phyloP scores from a whole-genome alignment of 2,329 filamentous ascomycete species.

The Penicillium sp. region DNA sequence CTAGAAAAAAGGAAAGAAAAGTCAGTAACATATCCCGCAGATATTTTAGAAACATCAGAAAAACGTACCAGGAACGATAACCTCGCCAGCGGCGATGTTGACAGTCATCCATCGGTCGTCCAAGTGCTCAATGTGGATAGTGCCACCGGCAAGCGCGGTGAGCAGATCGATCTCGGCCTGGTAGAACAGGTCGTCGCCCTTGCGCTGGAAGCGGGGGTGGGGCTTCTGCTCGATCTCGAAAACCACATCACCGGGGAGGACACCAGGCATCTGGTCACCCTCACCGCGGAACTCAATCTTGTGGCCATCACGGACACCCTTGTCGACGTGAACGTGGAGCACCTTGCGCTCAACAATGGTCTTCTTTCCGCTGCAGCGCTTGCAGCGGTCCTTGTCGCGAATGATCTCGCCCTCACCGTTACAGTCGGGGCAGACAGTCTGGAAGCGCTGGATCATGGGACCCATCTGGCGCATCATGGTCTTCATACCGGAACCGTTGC shows the following conservation, averaged over 20 bases:
- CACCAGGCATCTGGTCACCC: conserved; percentile 91
- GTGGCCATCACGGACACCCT: conserved; percentile 87
- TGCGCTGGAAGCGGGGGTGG: conserved; percentile 91
- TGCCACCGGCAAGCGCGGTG: conserved; percentile 88
- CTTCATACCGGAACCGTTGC: conserved; percentile 96
- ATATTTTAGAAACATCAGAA: conserved; percentile 1
- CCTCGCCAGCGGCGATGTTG: conserved; percentile 89
- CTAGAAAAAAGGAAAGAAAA: conserved; percentile 47
- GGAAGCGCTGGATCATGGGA: conserved; percentile 99
- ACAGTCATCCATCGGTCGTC: conserved; percentile 96
- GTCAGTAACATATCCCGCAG: neutral
- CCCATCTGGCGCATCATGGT: conserved; percentile 99
- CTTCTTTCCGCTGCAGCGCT: conserved; percentile 96
- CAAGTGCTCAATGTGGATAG: conserved; percentile 90
- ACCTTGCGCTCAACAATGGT: conserved; percentile 97
- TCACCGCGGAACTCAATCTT: conserved; percentile 97
- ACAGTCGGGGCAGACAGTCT: conserved; percentile 97
- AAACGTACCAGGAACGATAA: conserved; percentile 81
- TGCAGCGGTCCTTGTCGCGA: conserved; percentile 96
- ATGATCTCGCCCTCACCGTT: conserved; percentile 97
- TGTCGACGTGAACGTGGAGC: conserved; percentile 95
- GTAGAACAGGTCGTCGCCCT: conserved; percentile 94
- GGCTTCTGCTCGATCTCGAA: conserved; percentile 99
- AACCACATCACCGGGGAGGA: conserved; percentile 91
- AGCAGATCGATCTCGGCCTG: conserved; percentile 93